These are phyloP conservation scores for Macrophomina tecta DNA, from an alignment of 2,329 filamentous ascomycete species.

Conservation along the genomic window DNA sequence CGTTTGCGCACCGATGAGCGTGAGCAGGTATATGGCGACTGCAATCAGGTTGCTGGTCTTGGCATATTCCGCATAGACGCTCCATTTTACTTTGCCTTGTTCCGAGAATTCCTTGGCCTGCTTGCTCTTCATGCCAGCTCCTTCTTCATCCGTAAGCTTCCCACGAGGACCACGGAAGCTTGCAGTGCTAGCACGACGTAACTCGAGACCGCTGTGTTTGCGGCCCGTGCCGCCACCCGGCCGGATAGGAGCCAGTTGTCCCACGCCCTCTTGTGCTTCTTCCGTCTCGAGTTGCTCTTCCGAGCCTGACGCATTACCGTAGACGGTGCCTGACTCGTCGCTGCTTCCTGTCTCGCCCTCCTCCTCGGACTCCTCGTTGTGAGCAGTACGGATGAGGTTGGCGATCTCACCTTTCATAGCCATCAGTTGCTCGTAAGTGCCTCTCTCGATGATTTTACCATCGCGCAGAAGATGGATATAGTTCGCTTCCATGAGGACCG, in stretches of 20 bases:
- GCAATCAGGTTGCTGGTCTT: conserved; percentile 90
- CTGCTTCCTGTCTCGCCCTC: conserved; percentile 62
- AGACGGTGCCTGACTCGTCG: conserved; percentile 70
- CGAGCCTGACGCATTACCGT: conserved; percentile 54
- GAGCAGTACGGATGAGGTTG: conserved; percentile 79
- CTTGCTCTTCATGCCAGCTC: conserved; percentile 74
- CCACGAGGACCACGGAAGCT: conserved; percentile 87
- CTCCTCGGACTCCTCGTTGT: conserved; percentile 56
- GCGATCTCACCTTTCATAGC: conserved; percentile 92
- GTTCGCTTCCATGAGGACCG: conserved; percentile 86
- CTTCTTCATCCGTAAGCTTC: conserved; percentile 84
- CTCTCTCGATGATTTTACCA: conserved; percentile 81
- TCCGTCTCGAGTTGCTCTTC: conserved; percentile 61
- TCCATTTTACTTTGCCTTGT: conserved; percentile 98
- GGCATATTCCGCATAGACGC: conserved; percentile 91
- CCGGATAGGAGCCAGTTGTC: conserved; percentile 79
- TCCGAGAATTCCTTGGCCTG: conserved; percentile 88
- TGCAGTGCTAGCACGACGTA: conserved; percentile 84
- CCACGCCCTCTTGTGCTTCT: conserved; percentile 71
- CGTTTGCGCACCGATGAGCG: conserved; percentile 80
- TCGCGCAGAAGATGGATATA: conserved; percentile 86
- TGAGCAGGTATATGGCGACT: conserved; percentile 77
- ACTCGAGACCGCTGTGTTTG: conserved; percentile 71
- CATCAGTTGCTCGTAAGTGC: conserved; percentile 88
- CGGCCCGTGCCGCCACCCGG: conserved; percentile 63